Evolutionary conservation across 2,329 filamentous ascomycete genomes (phyloP).

Genomic region (Onygenales sp.): DNA sequence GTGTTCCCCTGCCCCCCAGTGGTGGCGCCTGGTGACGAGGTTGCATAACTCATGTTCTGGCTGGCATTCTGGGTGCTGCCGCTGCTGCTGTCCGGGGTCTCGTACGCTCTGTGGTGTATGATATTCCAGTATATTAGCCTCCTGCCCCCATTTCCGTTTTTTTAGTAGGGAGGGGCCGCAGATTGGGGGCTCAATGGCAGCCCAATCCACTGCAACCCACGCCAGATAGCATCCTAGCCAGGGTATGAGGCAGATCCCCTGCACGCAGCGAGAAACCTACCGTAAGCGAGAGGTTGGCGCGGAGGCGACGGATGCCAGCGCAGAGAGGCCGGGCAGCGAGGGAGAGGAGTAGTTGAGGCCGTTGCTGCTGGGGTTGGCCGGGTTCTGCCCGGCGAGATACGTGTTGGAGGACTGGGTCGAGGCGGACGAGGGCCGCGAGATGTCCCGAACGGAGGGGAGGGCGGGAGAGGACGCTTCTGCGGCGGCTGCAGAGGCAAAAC

Average conservation of each 20-base stretch:
- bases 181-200: neutral
- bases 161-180: neutral
- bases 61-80: conserved; percentile 33
- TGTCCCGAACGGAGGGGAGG: conserved; percentile 37
- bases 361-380: conserved; percentile 15
- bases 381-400: conserved; percentile 21
- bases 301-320: conserved; percentile 50
- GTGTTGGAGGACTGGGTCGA: conserved; percentile 37
- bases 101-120: conserved; percentile 5
- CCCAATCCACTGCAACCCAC: neutral
- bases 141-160: neutral
- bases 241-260: neutral
- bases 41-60: conserved; percentile 51
- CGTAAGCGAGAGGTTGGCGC: conserved; percentile 43
- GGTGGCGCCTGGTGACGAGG: conserved; percentile 55
- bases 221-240: neutral
- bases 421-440: conserved; percentile 45
- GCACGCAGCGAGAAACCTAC: conserved; percentile 28
- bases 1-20: conserved; percentile 51
- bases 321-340: conserved; percentile 46
- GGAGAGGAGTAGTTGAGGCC: conserved; percentile 23
- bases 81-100: conserved; percentile 4
- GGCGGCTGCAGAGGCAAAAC: conserved; percentile 34
- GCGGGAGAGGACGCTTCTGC: conserved; percentile 40
- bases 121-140: conserved; percentile 2